Evolutionary conservation across 768 basidiomycete genomes (phyloP).

Genomic region (Hygrocybe punicea): DNA sequence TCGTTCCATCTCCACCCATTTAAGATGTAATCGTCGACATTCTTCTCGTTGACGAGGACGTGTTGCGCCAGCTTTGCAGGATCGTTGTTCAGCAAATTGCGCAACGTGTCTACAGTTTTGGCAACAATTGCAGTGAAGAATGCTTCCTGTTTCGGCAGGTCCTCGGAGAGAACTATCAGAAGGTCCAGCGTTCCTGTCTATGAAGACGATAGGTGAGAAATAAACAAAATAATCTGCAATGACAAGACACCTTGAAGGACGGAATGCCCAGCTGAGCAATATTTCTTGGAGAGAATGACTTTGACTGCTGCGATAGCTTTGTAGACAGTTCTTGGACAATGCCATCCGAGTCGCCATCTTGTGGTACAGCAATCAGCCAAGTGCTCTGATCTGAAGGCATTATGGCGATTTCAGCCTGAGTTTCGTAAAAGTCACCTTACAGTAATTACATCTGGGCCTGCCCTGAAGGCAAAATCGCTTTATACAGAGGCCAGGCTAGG

Average conservation of each 20-base stretch:
- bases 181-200: slow-evolving; percentile 93
- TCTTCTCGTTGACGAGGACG: slow-evolving; percentile 73
- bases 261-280: slow-evolving; percentile 73
- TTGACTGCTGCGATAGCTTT: slow-evolving; percentile 60
- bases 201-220: background rate
- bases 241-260: slow-evolving; percentile 79
- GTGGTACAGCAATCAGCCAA: slow-evolving; percentile 86
- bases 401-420: slow-evolving; percentile 2
- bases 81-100: slow-evolving; percentile 87
- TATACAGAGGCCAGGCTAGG: too few relatives aligned
- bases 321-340: slow-evolving; percentile 60
- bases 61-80: slow-evolving; percentile 71
- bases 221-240: background rate
- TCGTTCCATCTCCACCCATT: slow-evolving; percentile 90
- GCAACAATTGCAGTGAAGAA: slow-evolving; percentile 86
- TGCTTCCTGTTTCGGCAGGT: slow-evolving; percentile 85
- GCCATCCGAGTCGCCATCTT: slow-evolving; percentile 80
- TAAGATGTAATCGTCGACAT: slow-evolving; percentile 77
- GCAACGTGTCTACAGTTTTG: slow-evolving; percentile 91
- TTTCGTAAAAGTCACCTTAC: too few relatives aligned
- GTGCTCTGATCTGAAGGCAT: slow-evolving; percentile 98
- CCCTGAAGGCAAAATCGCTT: too few relatives aligned
- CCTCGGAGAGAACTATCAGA: slow-evolving; percentile 85
- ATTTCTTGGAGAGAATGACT: slow-evolving; percentile 42
- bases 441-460: background rate